Evolutionary conservation across 176 grass and related monocot species (phyloP).

Genomic region (Chloris gayana): DNA sequence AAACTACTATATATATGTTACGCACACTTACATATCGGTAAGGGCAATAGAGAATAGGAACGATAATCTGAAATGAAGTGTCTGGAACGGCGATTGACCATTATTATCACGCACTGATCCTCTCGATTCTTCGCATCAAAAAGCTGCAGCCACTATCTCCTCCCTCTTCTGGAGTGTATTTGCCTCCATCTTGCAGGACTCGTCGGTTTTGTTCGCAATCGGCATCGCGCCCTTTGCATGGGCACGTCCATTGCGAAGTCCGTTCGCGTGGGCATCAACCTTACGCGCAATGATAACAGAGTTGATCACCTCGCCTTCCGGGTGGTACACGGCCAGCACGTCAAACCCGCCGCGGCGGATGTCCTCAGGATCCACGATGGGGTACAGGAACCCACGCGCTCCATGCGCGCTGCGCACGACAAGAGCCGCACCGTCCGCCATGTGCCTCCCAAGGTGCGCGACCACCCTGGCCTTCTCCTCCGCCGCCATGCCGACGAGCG

Average conservation of each 20-base stretch:
- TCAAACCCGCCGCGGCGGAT: constrained; percentile 63
- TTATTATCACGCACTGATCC: background rate
- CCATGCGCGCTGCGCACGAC: constrained; percentile 78
- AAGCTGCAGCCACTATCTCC: constrained; percentile 20
- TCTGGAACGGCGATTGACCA: background rate
- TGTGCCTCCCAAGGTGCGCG: constrained; percentile 59
- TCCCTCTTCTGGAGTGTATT: constrained; percentile 9
- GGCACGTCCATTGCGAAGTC: background rate
- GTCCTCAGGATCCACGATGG: constrained; percentile 61
- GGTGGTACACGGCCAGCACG: constrained; percentile 68
- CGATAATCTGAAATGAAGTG: too few relatives aligned
- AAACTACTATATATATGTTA: background rate
- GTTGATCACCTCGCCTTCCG: constrained; percentile 62
- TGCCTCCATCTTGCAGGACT: constrained; percentile 44
- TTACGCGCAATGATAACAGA: constrained; percentile 69
- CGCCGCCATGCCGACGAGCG: constrained; percentile 63
- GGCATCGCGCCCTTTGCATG: background rate
- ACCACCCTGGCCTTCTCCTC: constrained; percentile 68
- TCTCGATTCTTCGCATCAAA: background rate
- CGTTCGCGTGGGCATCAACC: background rate
- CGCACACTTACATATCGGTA: background rate
- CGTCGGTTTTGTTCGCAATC: constrained; percentile 36
- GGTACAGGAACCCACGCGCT: constrained; percentile 79
- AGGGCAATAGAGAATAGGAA: background rate
- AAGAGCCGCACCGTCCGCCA: constrained; percentile 57